Percentiles rank a stretch among this genome's conserved stretches.
These are phyloP conservation scores for Alternaria gaisen DNA, from an alignment of 2,329 filamentous ascomycete genomes.

Conservation along the genomic window DNA sequence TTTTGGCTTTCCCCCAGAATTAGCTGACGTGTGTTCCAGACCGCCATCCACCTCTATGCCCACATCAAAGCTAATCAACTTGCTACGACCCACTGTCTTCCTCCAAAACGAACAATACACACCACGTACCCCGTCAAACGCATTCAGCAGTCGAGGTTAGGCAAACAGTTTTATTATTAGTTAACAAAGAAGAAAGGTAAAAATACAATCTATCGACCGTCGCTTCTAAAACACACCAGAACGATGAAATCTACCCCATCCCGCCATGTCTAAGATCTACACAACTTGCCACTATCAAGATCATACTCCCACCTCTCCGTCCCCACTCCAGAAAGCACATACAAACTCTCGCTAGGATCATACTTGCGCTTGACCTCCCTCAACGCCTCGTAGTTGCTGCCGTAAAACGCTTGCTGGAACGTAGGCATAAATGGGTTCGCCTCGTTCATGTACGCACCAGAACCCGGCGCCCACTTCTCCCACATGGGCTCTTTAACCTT, in stretches of 20 bases:
- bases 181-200: not conserved
- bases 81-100: not conserved
- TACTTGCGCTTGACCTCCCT: conserved; percentile 19
- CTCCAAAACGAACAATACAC: not conserved
- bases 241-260: not conserved
- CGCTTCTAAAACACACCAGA: not conserved
- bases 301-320: conserved; percentile 35
- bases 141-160: not conserved
- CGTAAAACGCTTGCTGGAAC: conserved; percentile 27
- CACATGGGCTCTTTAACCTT: conserved; percentile 30
- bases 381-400: conserved; percentile 15
- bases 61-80: not conserved
- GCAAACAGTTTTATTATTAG: not conserved
- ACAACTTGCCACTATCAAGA: conserved; percentile 32
- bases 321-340: conserved; percentile 30
- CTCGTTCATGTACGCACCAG: conserved; percentile 32
- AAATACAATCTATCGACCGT: not conserved
- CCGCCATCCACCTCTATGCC: not conserved
- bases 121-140: not conserved
- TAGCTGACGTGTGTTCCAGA: not conserved
- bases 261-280: not conserved
- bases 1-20: not conserved
- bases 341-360: conserved; percentile 28
- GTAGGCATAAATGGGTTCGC: conserved; percentile 22
- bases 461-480: conserved; percentile 21